These are phyloP conservation scores for Penicillium sp. DNA, from an alignment of 2,329 filamentous ascomycete genomes.

Conservation along the genomic window DNA sequence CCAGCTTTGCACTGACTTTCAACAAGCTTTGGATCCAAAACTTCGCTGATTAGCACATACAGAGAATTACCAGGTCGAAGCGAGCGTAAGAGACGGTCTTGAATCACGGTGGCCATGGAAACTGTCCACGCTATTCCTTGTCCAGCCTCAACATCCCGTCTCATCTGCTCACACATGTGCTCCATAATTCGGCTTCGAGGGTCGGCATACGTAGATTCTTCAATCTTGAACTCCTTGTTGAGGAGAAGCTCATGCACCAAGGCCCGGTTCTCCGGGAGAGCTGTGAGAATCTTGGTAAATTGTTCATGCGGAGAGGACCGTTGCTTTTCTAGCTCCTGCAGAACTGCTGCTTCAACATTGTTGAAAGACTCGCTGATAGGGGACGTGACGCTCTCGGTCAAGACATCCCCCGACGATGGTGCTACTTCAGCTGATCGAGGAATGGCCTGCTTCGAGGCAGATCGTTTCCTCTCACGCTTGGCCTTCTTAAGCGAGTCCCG, in stretches of 20 bases:
- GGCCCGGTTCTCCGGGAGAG: constrained; percentile 61
- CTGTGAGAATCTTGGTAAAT: constrained; percentile 57
- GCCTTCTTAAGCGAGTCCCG: constrained; percentile 61
- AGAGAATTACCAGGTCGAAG: constrained; percentile 62
- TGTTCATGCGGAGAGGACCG: constrained; percentile 38
- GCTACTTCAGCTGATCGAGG: constrained; percentile 53
- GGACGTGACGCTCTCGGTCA: constrained; percentile 39
- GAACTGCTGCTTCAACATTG: constrained; percentile 34
- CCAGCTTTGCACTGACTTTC: constrained; percentile 59
- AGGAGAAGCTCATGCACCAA: constrained; percentile 65
- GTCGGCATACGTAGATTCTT: constrained; percentile 49
- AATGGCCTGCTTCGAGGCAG: constrained; percentile 56
- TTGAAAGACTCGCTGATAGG: constrained; percentile 44
- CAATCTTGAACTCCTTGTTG: constrained; percentile 63
- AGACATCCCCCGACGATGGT: constrained; percentile 31
- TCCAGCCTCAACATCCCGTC: constrained; percentile 55
- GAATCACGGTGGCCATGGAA: constrained; percentile 66
- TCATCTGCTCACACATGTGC: constrained; percentile 60
- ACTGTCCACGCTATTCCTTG: constrained; percentile 60
- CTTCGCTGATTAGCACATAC: constrained; percentile 60
- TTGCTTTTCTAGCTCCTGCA: constrained; percentile 37
- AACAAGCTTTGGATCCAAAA: constrained; percentile 59
- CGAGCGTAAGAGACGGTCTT: constrained; percentile 59
- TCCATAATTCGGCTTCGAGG: constrained; percentile 59
- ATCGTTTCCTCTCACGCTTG: constrained; percentile 52